A percentile compares a stretch with the other conserved stretches of the same genome.
These are phyloP conservation scores for Cladosporium halotolerans DNA, from an alignment of 2,329 filamentous ascomycete species.

Conservation along the genomic window DNA sequence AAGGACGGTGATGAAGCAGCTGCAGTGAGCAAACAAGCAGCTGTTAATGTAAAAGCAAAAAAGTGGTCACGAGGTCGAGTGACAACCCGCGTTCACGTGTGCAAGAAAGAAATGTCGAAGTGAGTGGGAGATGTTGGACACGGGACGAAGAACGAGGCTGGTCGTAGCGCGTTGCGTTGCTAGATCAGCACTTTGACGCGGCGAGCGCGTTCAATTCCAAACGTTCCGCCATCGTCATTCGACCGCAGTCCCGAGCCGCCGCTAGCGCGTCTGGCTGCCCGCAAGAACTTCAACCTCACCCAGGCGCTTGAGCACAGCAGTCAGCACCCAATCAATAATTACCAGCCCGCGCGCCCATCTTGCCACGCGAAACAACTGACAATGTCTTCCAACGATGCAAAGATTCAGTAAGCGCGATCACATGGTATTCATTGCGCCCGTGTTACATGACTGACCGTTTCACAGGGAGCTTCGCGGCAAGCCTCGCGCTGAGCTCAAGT, in stretches of 20 bases:
- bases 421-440: neutral
- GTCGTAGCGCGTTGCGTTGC: too few relatives aligned
- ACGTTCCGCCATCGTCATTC: too few relatives aligned
- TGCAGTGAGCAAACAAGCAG: neutral
- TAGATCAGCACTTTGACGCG: too few relatives aligned
- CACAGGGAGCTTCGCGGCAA: conserved; percentile 80
- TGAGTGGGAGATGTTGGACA: neutral
- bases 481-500: conserved; percentile 87
- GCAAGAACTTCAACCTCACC: neutral
- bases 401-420: conserved; percentile 35
- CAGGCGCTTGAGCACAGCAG: neutral
- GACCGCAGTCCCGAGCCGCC: too few relatives aligned
- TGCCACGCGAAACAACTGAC: conserved; percentile 12
- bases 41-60: neutral
- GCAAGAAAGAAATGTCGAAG: neutral
- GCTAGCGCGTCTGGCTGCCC: too few relatives aligned
- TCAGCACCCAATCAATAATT: neutral
- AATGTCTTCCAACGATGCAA: conserved; percentile 33
- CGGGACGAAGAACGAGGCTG: too few relatives aligned
- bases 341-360: neutral
- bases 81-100: neutral
- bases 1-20: neutral
- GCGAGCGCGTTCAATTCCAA: too few relatives aligned
- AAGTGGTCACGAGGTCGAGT: neutral
- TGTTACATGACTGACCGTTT: conserved; percentile 22